Conservation (phyloP, 345 rosid species). For the Salix brachista region DNA sequence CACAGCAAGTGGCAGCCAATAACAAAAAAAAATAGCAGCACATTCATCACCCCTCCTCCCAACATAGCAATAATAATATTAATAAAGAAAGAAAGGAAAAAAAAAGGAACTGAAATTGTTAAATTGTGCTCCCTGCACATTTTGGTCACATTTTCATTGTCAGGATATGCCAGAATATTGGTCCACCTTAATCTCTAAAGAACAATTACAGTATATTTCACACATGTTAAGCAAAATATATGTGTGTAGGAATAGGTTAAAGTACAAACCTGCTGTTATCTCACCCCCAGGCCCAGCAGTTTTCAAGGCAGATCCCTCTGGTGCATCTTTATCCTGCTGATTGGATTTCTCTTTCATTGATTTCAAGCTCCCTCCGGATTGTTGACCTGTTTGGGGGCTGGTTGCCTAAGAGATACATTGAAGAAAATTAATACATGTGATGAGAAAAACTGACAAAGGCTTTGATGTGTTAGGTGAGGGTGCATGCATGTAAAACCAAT, state of each 20-base stretch:
- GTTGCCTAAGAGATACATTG: slow-evolving; percentile 53
- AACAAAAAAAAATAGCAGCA: neutral
- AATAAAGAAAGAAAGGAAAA: neutral
- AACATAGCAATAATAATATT: neutral
- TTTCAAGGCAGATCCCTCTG: slow-evolving; percentile 75
- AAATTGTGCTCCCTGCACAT: neutral
- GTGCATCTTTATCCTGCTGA: slow-evolving; percentile 66
- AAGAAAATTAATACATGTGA: neutral
- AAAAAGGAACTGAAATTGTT: neutral
- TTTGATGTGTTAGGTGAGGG: neutral
- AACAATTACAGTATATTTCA: neutral
- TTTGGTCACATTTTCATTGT: neutral
- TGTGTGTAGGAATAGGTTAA: neutral
- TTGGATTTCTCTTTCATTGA: slow-evolving; percentile 71
- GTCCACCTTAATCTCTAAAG: neutral
- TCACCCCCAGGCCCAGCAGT: slow-evolving; percentile 92
- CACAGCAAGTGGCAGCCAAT: neutral
- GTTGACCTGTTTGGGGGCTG: slow-evolving; percentile 76
- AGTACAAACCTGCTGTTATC: slow-evolving; percentile 80
- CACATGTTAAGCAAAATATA: neutral
- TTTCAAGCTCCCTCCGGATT: slow-evolving; percentile 80
- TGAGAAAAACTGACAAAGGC: neutral
- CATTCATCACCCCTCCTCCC: neutral
- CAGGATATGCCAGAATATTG: neutral
- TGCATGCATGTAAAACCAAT: neutral